Evolutionary conservation across 1,139 yeast genomes (phyloP), one percentile per base, ranked within the genome.

Genomic region (Yamadazyma membranifaciens): DNA sequence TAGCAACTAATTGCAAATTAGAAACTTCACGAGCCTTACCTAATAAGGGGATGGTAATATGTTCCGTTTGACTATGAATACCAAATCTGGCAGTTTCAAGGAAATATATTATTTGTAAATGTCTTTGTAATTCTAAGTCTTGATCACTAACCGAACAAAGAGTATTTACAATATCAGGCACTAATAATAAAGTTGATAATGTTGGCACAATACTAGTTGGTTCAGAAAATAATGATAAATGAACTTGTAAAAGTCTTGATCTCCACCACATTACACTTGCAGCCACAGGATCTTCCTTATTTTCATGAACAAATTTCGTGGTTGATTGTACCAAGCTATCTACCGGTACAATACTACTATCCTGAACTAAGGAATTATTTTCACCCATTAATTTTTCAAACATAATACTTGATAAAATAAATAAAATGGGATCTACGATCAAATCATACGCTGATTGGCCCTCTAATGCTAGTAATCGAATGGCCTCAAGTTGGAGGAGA

Each of bases 261-360:
- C 85, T 73, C 92, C 92, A 85, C 91, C 92, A 85, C 38, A 66
- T 66, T 3, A 74, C 61, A 2, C 82, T 65, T 1, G 84, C 83
- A 10, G 52, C 47, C 1, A 73, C 48, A 1, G 72, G 56, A 36
- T 62, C 59, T 1, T 20, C 4, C 11, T 22, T 14, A 12, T 40
- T 38, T 9, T 27, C n/a, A 4, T 13, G 24, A 7, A 30, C 20
- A 9, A 34, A 44, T 6, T 25, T 30, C 4, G 44, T 39, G 3
- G 47, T 39, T 13, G 35, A 41, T 13, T 40, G 44, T 27, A 46
- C 37, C 15, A 55, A 49, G 43, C 56, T 33, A 39, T 66, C 45
- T 41, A 50, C 41, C 44, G 49, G 27, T 44, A 62, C 9, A 58
- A 56, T 11, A 48, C 56, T 38, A 29, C 55, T 52, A 17, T 55